phyloP scores from a whole-genome alignment of 495 filamentous ascomycete genomes.

The Cudoniella acicularis region DNA sequence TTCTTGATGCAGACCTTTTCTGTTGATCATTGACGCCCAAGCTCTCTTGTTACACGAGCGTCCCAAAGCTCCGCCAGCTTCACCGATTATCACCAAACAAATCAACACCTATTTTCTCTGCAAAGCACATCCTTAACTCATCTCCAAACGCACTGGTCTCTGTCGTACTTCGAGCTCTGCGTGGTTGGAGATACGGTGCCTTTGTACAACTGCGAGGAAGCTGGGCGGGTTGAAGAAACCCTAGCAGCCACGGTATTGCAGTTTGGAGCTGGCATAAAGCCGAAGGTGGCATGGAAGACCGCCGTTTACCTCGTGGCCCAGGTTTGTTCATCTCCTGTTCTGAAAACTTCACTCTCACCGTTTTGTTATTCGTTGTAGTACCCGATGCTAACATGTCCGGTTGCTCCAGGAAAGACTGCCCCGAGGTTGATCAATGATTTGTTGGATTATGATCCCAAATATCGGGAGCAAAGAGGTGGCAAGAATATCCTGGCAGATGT shows the following conservation, averaged over 20 bases:
- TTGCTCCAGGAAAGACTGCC: slow-evolving; percentile 24
- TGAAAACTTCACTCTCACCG: neutral
- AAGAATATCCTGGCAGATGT: slow-evolving; percentile 22
- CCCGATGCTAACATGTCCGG: slow-evolving; percentile 5
- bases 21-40: neutral
- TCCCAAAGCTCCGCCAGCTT: neutral
- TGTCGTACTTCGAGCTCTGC: no score
- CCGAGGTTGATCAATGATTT: slow-evolving; percentile 25
- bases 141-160: no score
- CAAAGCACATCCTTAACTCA: no score
- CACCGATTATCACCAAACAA: neutral
- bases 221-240: no score
- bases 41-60: slow-evolving; percentile 2
- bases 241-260: no score
- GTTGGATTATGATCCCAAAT: slow-evolving; percentile 23
- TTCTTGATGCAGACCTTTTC: neutral
- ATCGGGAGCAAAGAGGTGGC: slow-evolving; percentile 4
- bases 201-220: no score
- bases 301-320: slow-evolving; percentile 10
- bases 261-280: neutral
- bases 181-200: no score
- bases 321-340: slow-evolving; percentile 10
- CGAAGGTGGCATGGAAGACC: slow-evolving; percentile 14
- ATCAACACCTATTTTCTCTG: no score
- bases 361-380: no score